Evolutionary conservation across 768 basidiomycete genomes (phyloP).

Genomic region (Trametes gibbosa): DNA sequence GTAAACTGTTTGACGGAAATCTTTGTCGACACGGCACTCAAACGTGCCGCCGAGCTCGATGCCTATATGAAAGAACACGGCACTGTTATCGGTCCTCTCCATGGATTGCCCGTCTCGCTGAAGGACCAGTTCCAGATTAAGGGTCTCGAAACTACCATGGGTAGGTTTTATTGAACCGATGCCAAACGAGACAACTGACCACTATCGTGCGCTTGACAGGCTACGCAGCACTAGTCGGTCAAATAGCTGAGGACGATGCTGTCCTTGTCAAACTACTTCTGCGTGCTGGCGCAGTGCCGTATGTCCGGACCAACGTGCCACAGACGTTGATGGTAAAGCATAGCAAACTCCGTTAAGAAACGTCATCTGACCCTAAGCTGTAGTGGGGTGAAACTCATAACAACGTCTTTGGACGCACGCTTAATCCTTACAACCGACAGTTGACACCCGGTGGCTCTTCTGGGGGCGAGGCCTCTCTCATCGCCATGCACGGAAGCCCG

Average conservation of each 20-base stretch:
- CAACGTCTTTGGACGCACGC: conserved; percentile 41
- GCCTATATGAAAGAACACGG: conserved; percentile 36
- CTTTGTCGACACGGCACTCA: conserved; percentile 41
- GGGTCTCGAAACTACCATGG: conserved; percentile 56
- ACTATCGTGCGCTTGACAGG: conserved; percentile 27
- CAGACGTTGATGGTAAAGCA: conserved; percentile 35
- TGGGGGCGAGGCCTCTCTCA: conserved; percentile 78
- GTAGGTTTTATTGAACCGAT: conserved; percentile 22
- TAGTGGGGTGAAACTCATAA: conserved; percentile 47
- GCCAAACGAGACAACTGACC: too few relatives aligned
- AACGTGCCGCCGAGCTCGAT: conserved; percentile 41
- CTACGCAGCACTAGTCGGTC: conserved; percentile 51
- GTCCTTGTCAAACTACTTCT: conserved; percentile 48
- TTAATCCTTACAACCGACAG: conserved; percentile 37
- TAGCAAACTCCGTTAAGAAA: not conserved
- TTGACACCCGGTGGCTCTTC: conserved; percentile 58
- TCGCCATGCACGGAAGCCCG: conserved; percentile 48
- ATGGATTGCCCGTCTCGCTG: conserved; percentile 18
- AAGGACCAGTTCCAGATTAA: conserved; percentile 45
- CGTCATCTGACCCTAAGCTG: not conserved
- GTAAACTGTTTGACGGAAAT: conserved; percentile 47
- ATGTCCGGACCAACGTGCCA: conserved; percentile 19
- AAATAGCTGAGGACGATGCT: conserved; percentile 41
- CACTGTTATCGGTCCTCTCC: conserved; percentile 18
- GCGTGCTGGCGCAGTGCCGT: conserved; percentile 45